Conservation (phyloP, 2,329 filamentous ascomycete species). For the Bipolaris cookei region DNA sequence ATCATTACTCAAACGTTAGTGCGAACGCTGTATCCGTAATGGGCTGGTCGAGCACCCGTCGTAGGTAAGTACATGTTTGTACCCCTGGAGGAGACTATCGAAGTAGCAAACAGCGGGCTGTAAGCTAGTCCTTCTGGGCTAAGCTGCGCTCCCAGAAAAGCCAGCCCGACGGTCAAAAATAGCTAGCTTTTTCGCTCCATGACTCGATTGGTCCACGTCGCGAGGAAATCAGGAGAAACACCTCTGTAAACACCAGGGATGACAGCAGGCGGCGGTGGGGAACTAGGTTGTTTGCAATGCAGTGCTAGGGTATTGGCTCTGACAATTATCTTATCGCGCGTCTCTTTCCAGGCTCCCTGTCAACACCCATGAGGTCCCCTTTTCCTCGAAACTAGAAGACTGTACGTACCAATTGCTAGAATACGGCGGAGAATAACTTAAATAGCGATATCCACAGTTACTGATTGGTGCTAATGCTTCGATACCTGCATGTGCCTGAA, state of each 20-base stretch:
- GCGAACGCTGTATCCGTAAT: conserved; percentile 4
- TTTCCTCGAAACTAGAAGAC: no score
- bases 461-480: conserved; percentile 3
- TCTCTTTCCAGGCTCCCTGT: background rate
- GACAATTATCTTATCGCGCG: background rate
- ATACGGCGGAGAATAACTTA: background rate
- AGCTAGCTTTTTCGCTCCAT: conserved; percentile 19
- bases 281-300: background rate
- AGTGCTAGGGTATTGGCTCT: background rate
- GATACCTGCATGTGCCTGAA: conserved; percentile 12
- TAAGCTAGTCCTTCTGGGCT: conserved; percentile 4
- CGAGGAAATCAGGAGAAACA: conserved; percentile 1
- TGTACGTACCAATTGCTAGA: no score
- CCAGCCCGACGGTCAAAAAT: conserved; percentile 17
- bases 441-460: background rate
- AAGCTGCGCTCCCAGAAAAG: conserved; percentile 12
- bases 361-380: no score
- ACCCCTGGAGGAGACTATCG: conserved; percentile 17
- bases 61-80: background rate
- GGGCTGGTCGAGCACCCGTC: conserved; percentile 1
- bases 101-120: conserved; percentile 20
- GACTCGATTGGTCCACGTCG: conserved; percentile 1
- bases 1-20: conserved; percentile 10
- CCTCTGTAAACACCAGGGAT: background rate
- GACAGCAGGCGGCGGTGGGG: background rate